Evolutionary conservation across 352 stramenopile species (phyloP), one percentile per base, ranked within the genome.

Genomic region (Saprolegnia parasitica): DNA sequence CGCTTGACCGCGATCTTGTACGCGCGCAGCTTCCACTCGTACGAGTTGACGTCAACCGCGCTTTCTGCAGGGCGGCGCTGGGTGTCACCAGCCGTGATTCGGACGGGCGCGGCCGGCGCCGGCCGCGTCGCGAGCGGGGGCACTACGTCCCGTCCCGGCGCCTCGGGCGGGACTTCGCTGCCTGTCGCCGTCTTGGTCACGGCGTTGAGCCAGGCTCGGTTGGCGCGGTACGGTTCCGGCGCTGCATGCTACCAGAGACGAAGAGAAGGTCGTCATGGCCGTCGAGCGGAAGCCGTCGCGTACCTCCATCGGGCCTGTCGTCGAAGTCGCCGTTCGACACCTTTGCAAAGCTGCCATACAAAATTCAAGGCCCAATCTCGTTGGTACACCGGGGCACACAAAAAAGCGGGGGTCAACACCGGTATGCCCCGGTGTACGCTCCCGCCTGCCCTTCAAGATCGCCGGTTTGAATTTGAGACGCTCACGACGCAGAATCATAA

Each of bases 21-120:
- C 46, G 63, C 63, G 8, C 29, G 42, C 29, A 70, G 20, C 39
- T 70, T 70, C 63, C 63, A 70, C n/a, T 40, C 47, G 23, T 47
- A 60, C 52, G 52, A 60, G 13, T 60, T 24, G 16, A 60, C 52
- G 24, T 49, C 42, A n/a, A 1, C 42, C 1, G 42, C 3, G 11
- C 3, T 15, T 4, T 49, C 42, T 49, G 42, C 10, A 1, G 42
- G 42, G 42, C 42, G 42, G 18, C 8, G 42, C 11, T 49, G 11
- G 1, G 42, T 11, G 13, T 49, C 42, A 49, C 11, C 11, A 49
- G 42, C 11, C 13, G 42, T 15, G 42, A 15, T 15, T n/a, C 24
- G 52, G 52, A 15, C 52, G n/a, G 35, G 16, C 13, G 52, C 20
- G 35, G 52, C 52, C n/a, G 24, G n/a, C 24, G 11, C 52, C 11